phyloP scores from a whole-genome alignment of 306 rosid genomes.

The Quercus berberidifolia region DNA sequence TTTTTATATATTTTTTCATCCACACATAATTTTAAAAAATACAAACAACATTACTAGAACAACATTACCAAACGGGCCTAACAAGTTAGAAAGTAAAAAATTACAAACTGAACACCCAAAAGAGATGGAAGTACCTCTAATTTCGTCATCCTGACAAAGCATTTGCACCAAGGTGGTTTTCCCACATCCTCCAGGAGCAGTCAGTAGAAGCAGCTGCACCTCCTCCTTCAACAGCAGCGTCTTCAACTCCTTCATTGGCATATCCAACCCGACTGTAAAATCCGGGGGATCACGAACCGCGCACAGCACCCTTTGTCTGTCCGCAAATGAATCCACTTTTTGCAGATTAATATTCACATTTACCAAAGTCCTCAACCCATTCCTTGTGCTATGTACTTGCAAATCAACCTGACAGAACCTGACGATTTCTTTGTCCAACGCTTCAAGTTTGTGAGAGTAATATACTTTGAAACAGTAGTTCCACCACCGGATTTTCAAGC shows the following conservation, averaged over 20 bases:
- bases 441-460: conserved; percentile 6
- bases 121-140: conserved; percentile 25
- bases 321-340: neutral
- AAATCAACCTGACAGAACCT: neutral
- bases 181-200: conserved; percentile 51
- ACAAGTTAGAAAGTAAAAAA: neutral
- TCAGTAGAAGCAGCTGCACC: conserved; percentile 14
- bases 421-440: neutral
- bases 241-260: conserved; percentile 30
- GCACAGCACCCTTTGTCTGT: neutral
- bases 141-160: conserved; percentile 37
- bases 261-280: conserved; percentile 35
- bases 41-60: too few species aligned
- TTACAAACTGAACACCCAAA: neutral
- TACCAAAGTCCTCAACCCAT: neutral
- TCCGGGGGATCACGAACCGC: conserved; percentile 24
- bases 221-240: conserved; percentile 25
- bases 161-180: conserved; percentile 48
- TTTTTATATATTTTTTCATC: too few species aligned
- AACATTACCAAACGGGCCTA: too few species aligned
- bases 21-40: too few species aligned
- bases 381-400: neutral
- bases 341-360: neutral
- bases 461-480: neutral
- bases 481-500: neutral